A percentile compares a stretch with the other conserved stretches of the same genome.
These are phyloP conservation scores for Penicillium flavigenum DNA, from an alignment of 495 filamentous ascomycete genomes.

Conservation along the genomic window DNA sequence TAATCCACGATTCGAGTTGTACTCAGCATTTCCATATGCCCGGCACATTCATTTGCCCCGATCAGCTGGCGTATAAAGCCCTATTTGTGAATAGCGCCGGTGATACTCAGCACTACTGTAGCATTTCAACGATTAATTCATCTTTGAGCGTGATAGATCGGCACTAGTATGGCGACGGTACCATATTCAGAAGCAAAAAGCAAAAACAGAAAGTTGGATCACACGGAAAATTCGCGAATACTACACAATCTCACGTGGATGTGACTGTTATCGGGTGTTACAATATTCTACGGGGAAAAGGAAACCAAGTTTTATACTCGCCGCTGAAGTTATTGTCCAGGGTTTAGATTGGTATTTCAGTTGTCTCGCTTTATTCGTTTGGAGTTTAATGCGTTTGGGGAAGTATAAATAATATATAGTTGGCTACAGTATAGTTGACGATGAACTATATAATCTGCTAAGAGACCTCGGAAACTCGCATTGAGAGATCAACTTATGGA, in stretches of 20 bases:
- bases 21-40: neutral
- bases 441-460: neutral
- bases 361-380: neutral
- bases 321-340: neutral
- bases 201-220: neutral
- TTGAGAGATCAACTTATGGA: neutral
- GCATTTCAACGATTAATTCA: neutral
- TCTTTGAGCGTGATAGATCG: neutral
- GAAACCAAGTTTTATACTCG: slow-evolving; percentile 1
- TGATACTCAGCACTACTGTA: slow-evolving; percentile 1
- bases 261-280: neutral
- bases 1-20: neutral
- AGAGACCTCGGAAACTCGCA: neutral
- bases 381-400: neutral
- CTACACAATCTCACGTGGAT: slow-evolving; percentile 2
- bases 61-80: neutral
- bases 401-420: neutral
- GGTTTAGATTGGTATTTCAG: neutral
- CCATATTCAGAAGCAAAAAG: neutral
- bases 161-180: neutral
- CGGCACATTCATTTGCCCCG: neutral
- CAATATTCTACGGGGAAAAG: neutral
- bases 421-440: too few species aligned
- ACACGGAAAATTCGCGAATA: neutral
- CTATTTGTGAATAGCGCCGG: neutral